Base-by-base conservation (phyloP, 2,329 filamentous ascomycete genomes). In the Fusarium redolens region DNA sequence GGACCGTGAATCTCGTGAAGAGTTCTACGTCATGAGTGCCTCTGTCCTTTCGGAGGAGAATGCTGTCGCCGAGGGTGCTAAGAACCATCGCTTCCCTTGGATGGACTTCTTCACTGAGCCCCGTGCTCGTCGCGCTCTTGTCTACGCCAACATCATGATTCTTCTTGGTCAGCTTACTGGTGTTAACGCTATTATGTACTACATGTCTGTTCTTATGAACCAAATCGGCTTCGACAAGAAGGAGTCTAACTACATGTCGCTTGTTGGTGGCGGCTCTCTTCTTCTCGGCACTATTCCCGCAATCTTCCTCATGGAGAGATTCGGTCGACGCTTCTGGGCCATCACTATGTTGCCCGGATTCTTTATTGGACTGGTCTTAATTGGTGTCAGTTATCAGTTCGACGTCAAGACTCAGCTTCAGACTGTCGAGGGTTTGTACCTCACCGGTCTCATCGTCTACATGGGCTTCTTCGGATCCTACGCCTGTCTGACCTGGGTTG, bases 261-360 rank as follows among this genome's bases (percentile, higher is more conserved):
- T 93, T 0, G 91, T 94, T 18, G 92, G 92, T 6, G 91, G 92
- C 31, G 91, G 90, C 7, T 83, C 91, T 0, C 85, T 94, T 1
- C 85, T 93, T 1, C 75, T 94, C 20, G 91, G 91, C 28, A 91
- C 91, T 0, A 90, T 93, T 38, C 91, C 91, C 0, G 91, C 90
- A 1, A 89, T 92, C 61, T 86, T 92, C 78, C 88, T 88, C 71
- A 94, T 94, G 92, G 92, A 94, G 77, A 88, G 85, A 5, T 93
- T 90, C 54, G 92, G 92, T 17, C 90, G 92, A 28, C 89, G 92
- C 7, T 93, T 93, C 86, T 93, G 92, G 92, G 92, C 91, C 37
- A 92, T 91, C 69, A 86, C 86, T 8, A 93, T 92, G 88, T 83
- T 94, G 44, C 91, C 91, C 0, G 90, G 91, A 1, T 93, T 93